phyloP scores from a whole-genome alignment of 768 basidiomycete species.

The Lactifluus pinguis region DNA sequence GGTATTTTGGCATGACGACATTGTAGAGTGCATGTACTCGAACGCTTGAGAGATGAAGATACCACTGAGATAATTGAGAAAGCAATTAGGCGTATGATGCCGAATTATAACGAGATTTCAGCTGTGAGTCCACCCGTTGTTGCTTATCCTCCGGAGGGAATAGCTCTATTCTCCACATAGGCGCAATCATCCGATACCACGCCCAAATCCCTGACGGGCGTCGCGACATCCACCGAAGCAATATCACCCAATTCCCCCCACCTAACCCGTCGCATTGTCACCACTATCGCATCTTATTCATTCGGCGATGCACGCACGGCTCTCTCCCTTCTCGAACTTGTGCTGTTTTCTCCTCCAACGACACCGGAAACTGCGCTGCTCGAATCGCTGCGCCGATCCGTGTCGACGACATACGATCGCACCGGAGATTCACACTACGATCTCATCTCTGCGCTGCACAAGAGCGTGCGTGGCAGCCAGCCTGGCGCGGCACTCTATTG shows the following conservation, averaged over 20 bases:
- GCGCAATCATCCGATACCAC: background rate
- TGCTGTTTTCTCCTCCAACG: constrained; percentile 36
- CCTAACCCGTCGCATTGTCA: constrained; percentile 39
- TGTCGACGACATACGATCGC: constrained; percentile 62
- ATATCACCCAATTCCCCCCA: constrained; percentile 27
- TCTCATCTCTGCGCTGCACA: constrained; percentile 80
- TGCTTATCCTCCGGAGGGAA: background rate
- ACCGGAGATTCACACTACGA: constrained; percentile 71
- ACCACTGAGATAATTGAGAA: constrained; percentile 48
- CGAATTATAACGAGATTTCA: background rate
- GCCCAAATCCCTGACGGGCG: constrained; percentile 14
- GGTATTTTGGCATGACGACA: background rate
- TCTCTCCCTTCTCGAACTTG: constrained; percentile 66
- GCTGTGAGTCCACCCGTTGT: background rate
- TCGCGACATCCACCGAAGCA: constrained; percentile 1
- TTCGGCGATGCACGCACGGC: constrained; percentile 71
- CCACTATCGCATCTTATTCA: constrained; percentile 44
- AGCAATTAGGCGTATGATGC: constrained; percentile 33
- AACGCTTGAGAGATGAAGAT: constrained; percentile 56
- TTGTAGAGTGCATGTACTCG: constrained; percentile 63
- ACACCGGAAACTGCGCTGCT: constrained; percentile 44
- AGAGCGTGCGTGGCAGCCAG: constrained; percentile 70
- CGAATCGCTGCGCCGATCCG: constrained; percentile 49
- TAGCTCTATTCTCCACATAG: background rate
- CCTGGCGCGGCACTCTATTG: constrained; percentile 78